phyloP scores from a whole-genome alignment of 1,139 yeast species.

The Candida sanyaensis region DNA sequence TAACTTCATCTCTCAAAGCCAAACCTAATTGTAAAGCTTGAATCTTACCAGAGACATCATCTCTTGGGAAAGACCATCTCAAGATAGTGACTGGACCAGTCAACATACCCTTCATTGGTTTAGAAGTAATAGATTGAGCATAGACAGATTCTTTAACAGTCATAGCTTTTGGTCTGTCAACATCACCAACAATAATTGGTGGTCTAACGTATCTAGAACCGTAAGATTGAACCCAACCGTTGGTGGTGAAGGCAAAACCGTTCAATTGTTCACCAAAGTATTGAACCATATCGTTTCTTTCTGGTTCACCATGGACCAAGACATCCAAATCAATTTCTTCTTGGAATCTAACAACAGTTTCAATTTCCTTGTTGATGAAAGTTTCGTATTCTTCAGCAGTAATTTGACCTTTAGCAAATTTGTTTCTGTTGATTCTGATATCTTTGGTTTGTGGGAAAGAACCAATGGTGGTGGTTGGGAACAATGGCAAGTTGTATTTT shows the following conservation, averaged over 20 bases:
- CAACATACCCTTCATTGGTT: slow-evolving; percentile 99
- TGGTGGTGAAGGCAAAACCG: slow-evolving; percentile 96
- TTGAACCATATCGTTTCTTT: slow-evolving; percentile 99
- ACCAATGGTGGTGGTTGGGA: slow-evolving; percentile 99
- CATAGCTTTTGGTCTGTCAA: slow-evolving; percentile 98
- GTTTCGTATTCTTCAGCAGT: slow-evolving; percentile 93
- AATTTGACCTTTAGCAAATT: slow-evolving; percentile 94
- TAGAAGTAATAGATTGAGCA: slow-evolving; percentile 93
- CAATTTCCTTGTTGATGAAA: slow-evolving; percentile 96
- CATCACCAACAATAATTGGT: slow-evolving; percentile 98
- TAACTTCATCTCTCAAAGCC: slow-evolving; percentile 98
- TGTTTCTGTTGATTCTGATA: slow-evolving; percentile 97
- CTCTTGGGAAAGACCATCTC: slow-evolving; percentile 99
- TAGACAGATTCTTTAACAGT: slow-evolving; percentile 98
- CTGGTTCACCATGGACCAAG: slow-evolving; percentile 99
- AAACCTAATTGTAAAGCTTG: slow-evolving; percentile 98
- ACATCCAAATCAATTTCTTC: slow-evolving; percentile 98
- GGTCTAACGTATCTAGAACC: slow-evolving; percentile 99
- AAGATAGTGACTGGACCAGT: slow-evolving; percentile 99
- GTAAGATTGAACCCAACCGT: slow-evolving; percentile 99
- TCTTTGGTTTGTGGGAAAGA: slow-evolving; percentile 99
- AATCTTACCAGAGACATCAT: slow-evolving; percentile 89
- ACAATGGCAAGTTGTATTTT: slow-evolving; percentile 89
- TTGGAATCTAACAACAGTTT: slow-evolving; percentile 95
- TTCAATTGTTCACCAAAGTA: slow-evolving; percentile 98